Percentiles rank a stretch among this genome's conserved stretches.
Conservation (phyloP, 352 stramenopile genomes). For the Phytophthora sansomeana region DNA sequence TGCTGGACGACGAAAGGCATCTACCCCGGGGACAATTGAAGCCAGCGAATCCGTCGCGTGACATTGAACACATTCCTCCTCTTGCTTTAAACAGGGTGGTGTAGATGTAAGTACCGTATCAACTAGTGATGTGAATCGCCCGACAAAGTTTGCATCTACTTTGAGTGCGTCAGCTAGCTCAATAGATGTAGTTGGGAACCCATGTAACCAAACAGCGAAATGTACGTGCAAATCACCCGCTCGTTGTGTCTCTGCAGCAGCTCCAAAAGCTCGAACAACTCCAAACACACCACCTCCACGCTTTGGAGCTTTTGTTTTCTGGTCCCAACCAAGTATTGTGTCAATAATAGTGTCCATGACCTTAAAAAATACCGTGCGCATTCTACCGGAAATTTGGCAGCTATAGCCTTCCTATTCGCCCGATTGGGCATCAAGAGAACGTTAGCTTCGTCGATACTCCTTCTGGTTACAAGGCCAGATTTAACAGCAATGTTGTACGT, state of each 20-base stretch:
- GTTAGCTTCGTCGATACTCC: neutral
- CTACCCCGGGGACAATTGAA: no score
- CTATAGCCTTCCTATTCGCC: slow-evolving; percentile 19
- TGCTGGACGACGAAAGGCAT: no score
- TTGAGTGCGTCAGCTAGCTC: no score
- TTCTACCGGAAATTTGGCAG: no score
- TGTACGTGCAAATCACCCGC: slow-evolving; percentile 36
- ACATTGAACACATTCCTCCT: no score
- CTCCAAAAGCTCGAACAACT: slow-evolving; percentile 33
- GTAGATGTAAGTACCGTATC: neutral
- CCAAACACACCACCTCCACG: slow-evolving; percentile 35
- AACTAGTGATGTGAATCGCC: no score
- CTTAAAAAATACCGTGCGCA: no score
- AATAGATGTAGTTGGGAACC: slow-evolving; percentile 35
- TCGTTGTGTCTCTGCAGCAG: slow-evolving; percentile 35
- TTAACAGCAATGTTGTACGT: no score
- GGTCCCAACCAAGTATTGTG: slow-evolving; percentile 29
- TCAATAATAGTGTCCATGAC: slow-evolving; percentile 29
- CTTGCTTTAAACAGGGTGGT: neutral
- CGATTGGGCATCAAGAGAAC: neutral
- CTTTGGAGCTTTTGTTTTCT: neutral
- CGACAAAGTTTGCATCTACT: no score
- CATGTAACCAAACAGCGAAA: slow-evolving; percentile 38
- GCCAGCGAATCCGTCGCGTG: no score
- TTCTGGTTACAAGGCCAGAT: neutral